Percentiles rank a stretch among this genome's conserved stretches.
phyloP scores from a whole-genome alignment of 73 alveolate species.

The Uronychia setigera region DNA sequence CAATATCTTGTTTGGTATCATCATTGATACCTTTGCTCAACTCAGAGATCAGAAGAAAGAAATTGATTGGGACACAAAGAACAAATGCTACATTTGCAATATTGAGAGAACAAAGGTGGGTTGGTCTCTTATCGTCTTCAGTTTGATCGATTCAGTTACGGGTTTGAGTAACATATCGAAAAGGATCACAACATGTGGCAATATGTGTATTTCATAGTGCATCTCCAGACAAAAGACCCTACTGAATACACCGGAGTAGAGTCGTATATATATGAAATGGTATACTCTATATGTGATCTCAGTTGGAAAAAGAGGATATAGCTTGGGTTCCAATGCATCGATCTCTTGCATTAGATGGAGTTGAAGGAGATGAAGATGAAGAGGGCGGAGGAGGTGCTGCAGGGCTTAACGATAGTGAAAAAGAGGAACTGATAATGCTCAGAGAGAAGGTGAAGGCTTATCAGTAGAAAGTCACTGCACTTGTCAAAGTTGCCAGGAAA shows the following conservation, averaged over 20 bases:
- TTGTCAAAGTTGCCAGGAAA: neutral
- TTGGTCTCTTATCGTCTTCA: constrained; percentile 55
- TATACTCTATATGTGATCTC: neutral
- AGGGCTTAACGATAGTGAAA: neutral
- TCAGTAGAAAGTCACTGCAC: neutral
- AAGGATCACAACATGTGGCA: constrained; percentile 48
- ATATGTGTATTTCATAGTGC: constrained; percentile 44
- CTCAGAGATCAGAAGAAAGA: constrained; percentile 81
- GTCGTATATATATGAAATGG: constrained; percentile 80
- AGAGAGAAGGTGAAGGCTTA: neutral
- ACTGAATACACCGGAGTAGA: constrained; percentile 93
- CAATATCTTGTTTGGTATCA: constrained; percentile 29
- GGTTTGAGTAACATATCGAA: constrained; percentile 35
- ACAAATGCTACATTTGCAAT: constrained; percentile 88
- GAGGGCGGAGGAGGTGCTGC: neutral
- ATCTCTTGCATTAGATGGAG: neutral
- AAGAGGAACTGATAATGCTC: neutral
- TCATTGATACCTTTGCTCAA: constrained; percentile 73
- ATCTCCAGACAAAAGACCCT: constrained; percentile 46
- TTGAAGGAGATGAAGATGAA: neutral
- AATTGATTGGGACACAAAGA: constrained; percentile 72
- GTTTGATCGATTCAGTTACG: constrained; percentile 23
- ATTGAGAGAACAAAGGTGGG: constrained; percentile 20
- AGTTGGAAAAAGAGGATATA: constrained; percentile 72
- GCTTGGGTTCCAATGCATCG: constrained; percentile 74